These are phyloP conservation scores for Aspergillus jensenii DNA, from an alignment of 2,329 filamentous ascomycete species.

Conservation along the genomic window DNA sequence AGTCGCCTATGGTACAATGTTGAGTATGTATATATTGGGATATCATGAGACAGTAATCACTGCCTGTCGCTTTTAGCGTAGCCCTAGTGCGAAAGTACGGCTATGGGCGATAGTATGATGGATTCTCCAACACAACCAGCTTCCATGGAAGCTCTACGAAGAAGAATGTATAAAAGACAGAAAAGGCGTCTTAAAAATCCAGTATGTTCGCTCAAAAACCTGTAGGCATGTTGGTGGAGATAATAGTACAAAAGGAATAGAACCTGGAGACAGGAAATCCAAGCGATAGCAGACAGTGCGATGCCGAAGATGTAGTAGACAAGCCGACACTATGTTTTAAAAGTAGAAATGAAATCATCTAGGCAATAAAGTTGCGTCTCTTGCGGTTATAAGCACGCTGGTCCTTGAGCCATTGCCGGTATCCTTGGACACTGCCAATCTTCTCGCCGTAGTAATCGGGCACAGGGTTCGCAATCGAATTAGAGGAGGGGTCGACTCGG, in stretches of 20 bases:
- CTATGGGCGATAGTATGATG: not conserved
- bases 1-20: not conserved
- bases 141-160: not conserved
- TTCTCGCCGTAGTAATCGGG: conserved; percentile 99
- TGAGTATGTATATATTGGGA: not conserved
- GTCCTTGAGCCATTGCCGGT: conserved; percentile 95
- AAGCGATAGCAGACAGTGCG: not conserved
- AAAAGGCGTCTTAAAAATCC: not conserved
- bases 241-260: conserved; percentile 11
- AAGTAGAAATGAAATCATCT: conserved; percentile 5
- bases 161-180: not conserved
- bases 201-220: conserved; percentile 14
- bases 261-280: not conserved
- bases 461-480: conserved; percentile 87
- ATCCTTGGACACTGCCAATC: conserved; percentile 88
- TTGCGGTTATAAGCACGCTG: conserved; percentile 97
- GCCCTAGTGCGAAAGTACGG: not conserved
- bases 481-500: conserved; percentile 85
- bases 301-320: conserved; percentile 1
- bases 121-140: not conserved
- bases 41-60: not conserved
- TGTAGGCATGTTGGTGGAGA: not conserved
- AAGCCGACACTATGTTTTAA: not conserved
- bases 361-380: conserved; percentile 52
- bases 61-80: not conserved